These are phyloP conservation scores for Gossypium herbaceum DNA, from an alignment of 345 rosid species.

Conservation along the genomic window DNA sequence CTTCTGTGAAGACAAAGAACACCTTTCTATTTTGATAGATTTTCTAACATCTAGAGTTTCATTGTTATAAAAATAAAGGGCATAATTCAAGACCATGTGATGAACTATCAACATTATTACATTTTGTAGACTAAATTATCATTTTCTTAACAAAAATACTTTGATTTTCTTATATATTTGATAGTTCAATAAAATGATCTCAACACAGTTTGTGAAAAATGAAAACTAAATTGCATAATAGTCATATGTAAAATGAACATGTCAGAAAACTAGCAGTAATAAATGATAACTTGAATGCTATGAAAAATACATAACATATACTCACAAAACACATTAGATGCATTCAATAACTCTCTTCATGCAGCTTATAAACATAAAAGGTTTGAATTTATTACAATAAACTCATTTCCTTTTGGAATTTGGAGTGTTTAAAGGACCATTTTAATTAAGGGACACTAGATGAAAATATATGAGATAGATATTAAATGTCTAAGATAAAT, in stretches of 20 bases:
- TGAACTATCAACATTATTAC: not conserved
- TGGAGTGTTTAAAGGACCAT: not conserved
- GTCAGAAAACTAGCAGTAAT: not conserved
- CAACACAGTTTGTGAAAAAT: not conserved
- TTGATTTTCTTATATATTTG: not conserved
- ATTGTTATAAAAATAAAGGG: not conserved
- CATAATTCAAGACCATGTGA: not conserved
- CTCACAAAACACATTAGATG: not conserved
- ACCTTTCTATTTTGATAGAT: not conserved
- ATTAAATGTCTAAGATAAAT: not conserved
- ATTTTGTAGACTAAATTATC: not conserved
- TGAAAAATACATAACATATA: not conserved
- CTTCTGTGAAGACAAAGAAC: not conserved
- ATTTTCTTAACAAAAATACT: not conserved
- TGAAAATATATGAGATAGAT: slow-evolving; percentile 3
- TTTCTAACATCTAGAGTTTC: no score
- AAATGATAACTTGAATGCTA: not conserved
- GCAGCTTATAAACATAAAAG: not conserved
- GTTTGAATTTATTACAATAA: not conserved
- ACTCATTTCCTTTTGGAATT: not conserved
- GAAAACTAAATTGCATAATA: not conserved
- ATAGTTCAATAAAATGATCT: not conserved
- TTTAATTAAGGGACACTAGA: not conserved
- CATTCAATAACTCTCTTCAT: not conserved
- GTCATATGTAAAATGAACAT: not conserved